These are phyloP conservation scores for Chlamydomonas incerta DNA, from an alignment of 139 green algal species.

Conservation along the genomic window DNA sequence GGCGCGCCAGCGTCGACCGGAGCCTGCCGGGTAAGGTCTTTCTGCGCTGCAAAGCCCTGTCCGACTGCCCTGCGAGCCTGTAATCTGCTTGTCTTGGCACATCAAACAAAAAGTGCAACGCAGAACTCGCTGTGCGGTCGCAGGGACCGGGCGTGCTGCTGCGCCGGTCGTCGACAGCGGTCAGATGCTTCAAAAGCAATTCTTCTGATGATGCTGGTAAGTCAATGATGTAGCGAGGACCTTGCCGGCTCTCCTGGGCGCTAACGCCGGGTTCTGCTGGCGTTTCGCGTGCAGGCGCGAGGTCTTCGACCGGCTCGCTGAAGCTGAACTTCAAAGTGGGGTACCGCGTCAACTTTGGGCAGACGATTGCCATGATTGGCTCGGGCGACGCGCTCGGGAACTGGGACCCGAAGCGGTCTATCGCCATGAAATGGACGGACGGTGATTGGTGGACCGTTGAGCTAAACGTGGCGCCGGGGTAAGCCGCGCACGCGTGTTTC, in stretches of 20 bases:
- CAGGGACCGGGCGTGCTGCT: too few relatives aligned
- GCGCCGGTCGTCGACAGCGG: neutral
- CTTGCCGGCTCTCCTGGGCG: neutral
- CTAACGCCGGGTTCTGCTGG: too few relatives aligned
- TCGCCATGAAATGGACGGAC: constrained; percentile 51
- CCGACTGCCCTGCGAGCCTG: neutral
- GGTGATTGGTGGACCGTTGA: constrained; percentile 45
- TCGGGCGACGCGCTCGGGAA: constrained; percentile 31
- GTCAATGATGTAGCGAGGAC: neutral
- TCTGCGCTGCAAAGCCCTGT: too few relatives aligned
- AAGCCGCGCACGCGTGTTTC: neutral
- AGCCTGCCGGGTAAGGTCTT: neutral
- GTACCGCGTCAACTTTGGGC: constrained; percentile 35
- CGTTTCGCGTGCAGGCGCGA: neutral
- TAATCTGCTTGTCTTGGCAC: neutral
- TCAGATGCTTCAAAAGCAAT: constrained; percentile 16
- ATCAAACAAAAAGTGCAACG: neutral
- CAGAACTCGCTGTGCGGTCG: too few relatives aligned
- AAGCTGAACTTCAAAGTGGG: constrained; percentile 27
- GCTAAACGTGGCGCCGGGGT: constrained; percentile 34
- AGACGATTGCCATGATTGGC: constrained; percentile 6
- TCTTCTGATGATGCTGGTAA: constrained; percentile 12
- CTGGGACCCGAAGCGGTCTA: constrained; percentile 38
- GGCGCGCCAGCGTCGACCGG: neutral
- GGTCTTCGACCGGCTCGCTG: neutral